Percentiles rank a stretch among this genome's conserved stretches.
These are phyloP conservation scores for Benincasa hispida DNA, from an alignment of 306 rosid species.

Conservation along the genomic window DNA sequence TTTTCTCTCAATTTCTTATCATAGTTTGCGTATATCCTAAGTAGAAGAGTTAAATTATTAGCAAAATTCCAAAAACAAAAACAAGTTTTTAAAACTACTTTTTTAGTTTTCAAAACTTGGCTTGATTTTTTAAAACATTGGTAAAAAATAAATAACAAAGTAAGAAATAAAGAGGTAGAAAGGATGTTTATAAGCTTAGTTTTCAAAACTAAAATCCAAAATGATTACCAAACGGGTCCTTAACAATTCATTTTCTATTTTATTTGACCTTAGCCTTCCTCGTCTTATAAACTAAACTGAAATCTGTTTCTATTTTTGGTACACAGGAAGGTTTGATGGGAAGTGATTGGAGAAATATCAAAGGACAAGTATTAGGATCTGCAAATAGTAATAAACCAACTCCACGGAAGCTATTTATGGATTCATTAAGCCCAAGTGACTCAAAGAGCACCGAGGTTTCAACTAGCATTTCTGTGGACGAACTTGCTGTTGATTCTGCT, in stretches of 20 bases:
- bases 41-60: too few species aligned
- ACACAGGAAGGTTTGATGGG: slow-evolving; percentile 57
- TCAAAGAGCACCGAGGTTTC: slow-evolving; percentile 85
- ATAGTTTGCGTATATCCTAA: too few species aligned
- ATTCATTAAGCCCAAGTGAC: slow-evolving; percentile 54
- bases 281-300: background rate
- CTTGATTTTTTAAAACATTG: too few species aligned
- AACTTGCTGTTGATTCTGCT: slow-evolving; percentile 55
- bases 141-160: too few species aligned
- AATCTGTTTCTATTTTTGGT: background rate
- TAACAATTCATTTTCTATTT: background rate
- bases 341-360: slow-evolving; percentile 68
- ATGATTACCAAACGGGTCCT: too few species aligned
- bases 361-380: slow-evolving; percentile 70
- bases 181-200: too few species aligned
- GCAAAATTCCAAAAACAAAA: too few species aligned
- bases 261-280: background rate
- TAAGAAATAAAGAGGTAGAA: too few species aligned
- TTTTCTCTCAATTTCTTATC: too few species aligned
- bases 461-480: slow-evolving; percentile 67
- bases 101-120: too few species aligned
- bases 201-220: too few species aligned
- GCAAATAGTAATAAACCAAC: slow-evolving; percentile 46
- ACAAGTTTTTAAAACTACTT: too few species aligned
- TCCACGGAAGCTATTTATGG: slow-evolving; percentile 59